Percentiles rank a stretch among this genome's conserved stretches.
phyloP scores from a whole-genome alignment of 352 stramenopile species.

The Phytopythium ostracodes region DNA sequence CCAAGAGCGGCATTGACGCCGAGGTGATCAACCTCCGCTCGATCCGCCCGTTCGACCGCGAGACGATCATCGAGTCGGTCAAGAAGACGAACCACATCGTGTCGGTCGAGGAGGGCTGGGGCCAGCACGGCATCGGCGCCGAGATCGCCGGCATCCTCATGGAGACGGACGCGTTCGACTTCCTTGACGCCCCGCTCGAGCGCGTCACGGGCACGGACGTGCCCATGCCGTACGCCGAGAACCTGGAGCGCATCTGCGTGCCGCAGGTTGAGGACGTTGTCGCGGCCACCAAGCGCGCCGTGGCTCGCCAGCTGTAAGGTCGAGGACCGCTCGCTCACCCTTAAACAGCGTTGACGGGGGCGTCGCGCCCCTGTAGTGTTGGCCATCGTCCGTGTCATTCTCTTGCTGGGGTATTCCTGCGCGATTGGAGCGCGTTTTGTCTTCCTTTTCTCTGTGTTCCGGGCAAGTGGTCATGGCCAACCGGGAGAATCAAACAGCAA shows the following conservation, averaged over 20 bases:
- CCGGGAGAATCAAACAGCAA: not conserved
- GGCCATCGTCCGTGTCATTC: not conserved
- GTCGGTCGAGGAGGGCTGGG: constrained; percentile 96
- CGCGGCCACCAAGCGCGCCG: constrained; percentile 88
- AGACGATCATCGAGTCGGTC: constrained; percentile 96
- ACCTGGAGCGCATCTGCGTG: constrained; percentile 94
- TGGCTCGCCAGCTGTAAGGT: constrained; percentile 66
- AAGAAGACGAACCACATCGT: constrained; percentile 99
- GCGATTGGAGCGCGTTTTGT: constrained; percentile 3
- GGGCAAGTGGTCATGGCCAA: not conserved
- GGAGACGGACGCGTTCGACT: constrained; percentile 98
- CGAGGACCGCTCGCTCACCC: not conserved
- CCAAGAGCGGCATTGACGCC: constrained; percentile 92
- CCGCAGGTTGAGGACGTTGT: constrained; percentile 95
- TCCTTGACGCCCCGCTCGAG: constrained; percentile 97
- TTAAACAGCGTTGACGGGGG: constrained; percentile 5
- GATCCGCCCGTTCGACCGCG: constrained; percentile 95
- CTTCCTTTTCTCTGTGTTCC: not conserved
- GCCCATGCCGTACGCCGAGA: constrained; percentile 98
- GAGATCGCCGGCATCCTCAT: constrained; percentile 98
- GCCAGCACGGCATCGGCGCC: constrained; percentile 95
- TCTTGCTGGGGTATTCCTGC: not conserved
- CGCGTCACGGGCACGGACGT: constrained; percentile 97
- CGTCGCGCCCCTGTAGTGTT: not conserved
- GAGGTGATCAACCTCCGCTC: constrained; percentile 95